Evolutionary conservation across 352 stramenopile genomes (phyloP).

Genomic region (Phytophthora fragariaefolia): DNA sequence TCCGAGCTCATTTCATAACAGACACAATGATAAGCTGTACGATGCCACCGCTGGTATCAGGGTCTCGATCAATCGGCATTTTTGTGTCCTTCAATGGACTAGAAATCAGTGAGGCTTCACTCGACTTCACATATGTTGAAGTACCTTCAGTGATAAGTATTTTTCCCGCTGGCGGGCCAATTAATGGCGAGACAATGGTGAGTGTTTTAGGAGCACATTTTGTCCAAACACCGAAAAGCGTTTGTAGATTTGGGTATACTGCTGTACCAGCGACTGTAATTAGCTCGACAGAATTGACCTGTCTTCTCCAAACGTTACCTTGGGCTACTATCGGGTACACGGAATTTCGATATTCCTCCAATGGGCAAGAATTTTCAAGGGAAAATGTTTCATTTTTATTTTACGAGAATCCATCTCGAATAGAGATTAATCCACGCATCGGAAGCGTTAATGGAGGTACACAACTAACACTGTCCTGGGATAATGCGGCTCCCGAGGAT

Average conservation of each 20-base stretch:
- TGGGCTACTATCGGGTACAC: slow-evolving; percentile 17
- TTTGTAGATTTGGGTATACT: slow-evolving; percentile 40
- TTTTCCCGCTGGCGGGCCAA: slow-evolving; percentile 34
- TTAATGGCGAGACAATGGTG: slow-evolving; percentile 37
- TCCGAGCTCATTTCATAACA: slow-evolving; percentile 37
- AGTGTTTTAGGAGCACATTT: slow-evolving; percentile 42
- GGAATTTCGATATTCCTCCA: slow-evolving; percentile 42
- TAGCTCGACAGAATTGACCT: slow-evolving; percentile 39
- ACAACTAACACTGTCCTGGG: slow-evolving; percentile 33
- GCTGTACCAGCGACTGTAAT: slow-evolving; percentile 40
- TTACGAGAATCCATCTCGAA: slow-evolving; percentile 30
- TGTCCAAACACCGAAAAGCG: slow-evolving; percentile 23
- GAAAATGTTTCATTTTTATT: slow-evolving; percentile 39
- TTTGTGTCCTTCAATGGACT: slow-evolving; percentile 47
- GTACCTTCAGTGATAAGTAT: slow-evolving; percentile 34
- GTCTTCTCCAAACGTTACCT: slow-evolving; percentile 34
- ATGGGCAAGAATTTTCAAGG: slow-evolving; percentile 42
- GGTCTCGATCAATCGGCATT: slow-evolving; percentile 23
- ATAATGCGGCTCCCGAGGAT: not conserved
- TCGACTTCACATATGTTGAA: slow-evolving; percentile 45
- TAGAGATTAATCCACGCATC: slow-evolving; percentile 23
- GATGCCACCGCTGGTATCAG: slow-evolving; percentile 24
- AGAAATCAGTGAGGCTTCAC: slow-evolving; percentile 31
- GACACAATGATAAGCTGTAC: slow-evolving; percentile 38
- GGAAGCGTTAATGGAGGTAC: slow-evolving; percentile 41